Conservation (phyloP, 495 filamentous ascomycete genomes). For the Neurospora sp. region DNA sequence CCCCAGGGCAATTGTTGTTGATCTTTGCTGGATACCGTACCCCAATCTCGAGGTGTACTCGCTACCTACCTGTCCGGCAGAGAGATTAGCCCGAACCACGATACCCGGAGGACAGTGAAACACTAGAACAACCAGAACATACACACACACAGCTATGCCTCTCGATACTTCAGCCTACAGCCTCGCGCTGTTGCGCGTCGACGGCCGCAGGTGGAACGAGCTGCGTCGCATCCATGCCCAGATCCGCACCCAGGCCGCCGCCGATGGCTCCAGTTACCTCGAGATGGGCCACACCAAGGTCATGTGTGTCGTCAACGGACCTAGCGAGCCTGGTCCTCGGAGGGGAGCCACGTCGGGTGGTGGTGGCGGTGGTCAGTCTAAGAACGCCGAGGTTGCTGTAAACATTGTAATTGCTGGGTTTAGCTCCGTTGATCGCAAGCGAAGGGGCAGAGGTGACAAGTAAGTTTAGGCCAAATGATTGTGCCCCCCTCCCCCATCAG, state of each 20-base stretch:
- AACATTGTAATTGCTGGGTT: constrained; percentile 83
- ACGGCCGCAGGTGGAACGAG: constrained; percentile 97
- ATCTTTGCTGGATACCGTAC: not conserved
- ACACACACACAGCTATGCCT: constrained; percentile 47
- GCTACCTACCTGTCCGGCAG: not conserved
- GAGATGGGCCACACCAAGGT: constrained; percentile 96
- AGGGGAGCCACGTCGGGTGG: constrained; percentile 26
- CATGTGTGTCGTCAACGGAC: constrained; percentile 83
- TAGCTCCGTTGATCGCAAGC: constrained; percentile 75
- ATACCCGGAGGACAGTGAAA: not conserved
- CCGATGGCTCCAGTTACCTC: constrained; percentile 82
- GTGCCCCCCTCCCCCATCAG: no score
- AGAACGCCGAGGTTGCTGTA: constrained; percentile 59
- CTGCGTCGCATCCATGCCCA: constrained; percentile 80
- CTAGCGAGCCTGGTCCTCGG: constrained; percentile 52
- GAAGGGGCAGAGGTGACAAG: constrained; percentile 65
- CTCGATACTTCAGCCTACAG: constrained; percentile 85
- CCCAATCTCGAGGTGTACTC: not conserved
- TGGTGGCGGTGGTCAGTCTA: constrained; percentile 32
- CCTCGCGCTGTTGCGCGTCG: constrained; percentile 78
- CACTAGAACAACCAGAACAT: not conserved
- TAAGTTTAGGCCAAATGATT: constrained; percentile 23
- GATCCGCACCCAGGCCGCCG: constrained; percentile 81
- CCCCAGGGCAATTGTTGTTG: not conserved
- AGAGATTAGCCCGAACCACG: not conserved